phyloP scores from a whole-genome alignment of 2,329 filamentous ascomycete species.

The Acrocalymma vagum region DNA sequence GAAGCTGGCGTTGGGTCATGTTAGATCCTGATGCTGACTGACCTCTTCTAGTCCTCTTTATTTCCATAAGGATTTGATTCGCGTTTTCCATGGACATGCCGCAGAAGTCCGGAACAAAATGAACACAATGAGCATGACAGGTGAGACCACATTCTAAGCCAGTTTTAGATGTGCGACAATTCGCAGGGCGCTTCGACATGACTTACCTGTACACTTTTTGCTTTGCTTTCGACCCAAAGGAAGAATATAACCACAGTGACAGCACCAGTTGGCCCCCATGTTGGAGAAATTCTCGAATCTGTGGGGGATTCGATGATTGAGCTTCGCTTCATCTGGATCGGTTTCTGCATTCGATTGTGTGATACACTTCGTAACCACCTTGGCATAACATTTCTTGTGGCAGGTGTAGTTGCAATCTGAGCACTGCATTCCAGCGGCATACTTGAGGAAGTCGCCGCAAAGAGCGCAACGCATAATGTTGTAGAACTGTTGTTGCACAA shows the following conservation, averaged over 20 bases:
- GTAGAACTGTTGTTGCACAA: conserved; percentile 98
- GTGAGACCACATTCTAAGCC: conserved; percentile 84
- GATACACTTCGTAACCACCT: conserved; percentile 99
- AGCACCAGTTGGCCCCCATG: conserved; percentile 99
- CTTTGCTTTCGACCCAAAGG: conserved; percentile 96
- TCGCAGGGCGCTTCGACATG: no score
- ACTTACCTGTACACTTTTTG: conserved; percentile 84
- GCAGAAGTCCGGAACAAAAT: conserved; percentile 97
- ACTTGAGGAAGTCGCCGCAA: conserved; percentile 98
- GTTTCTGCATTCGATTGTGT: conserved; percentile 99
- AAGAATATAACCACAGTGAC: conserved; percentile 95
- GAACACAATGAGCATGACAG: conserved; percentile 88
- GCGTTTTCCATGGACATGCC: conserved; percentile 99
- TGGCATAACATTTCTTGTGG: conserved; percentile 95
- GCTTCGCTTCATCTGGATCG: conserved; percentile 98
- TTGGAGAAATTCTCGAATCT: conserved; percentile 97
- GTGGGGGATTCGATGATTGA: conserved; percentile 99
- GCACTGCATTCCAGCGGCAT: conserved; percentile 98
- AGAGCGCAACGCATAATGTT: conserved; percentile 99
- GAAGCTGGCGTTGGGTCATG: conserved; percentile 51
- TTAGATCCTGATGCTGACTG: conserved; percentile 61
- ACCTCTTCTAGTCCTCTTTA: conserved; percentile 80
- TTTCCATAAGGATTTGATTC: conserved; percentile 89
- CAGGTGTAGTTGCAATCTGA: conserved; percentile 99
- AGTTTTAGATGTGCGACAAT: conserved; percentile 26